These are phyloP conservation scores for Durio zibethinus DNA, from an alignment of 345 rosid species.

Conservation along the genomic window DNA sequence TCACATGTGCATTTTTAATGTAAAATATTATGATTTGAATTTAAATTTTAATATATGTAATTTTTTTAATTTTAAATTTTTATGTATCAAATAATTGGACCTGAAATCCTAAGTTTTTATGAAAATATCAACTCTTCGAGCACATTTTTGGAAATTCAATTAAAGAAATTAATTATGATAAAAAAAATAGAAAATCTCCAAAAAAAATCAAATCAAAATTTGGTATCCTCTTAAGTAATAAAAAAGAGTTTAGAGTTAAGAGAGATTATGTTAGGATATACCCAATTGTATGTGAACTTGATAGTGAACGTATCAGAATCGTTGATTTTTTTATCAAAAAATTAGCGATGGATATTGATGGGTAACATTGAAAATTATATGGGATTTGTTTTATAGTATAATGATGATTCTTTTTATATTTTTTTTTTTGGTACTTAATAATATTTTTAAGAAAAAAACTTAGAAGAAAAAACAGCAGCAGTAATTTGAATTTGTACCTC, in stretches of 20 bases:
- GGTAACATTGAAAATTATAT: neutral
- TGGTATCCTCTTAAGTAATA: neutral
- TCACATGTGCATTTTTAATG: too few relatives aligned
- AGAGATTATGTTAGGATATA: neutral
- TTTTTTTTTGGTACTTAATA: neutral
- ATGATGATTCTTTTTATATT: too few relatives aligned
- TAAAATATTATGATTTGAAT: too few relatives aligned
- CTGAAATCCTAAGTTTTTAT: too few relatives aligned
- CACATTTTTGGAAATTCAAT: constrained; percentile 3
- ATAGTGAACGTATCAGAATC: neutral
- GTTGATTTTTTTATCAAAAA: neutral
- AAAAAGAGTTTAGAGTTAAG: neutral
- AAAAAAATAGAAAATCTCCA: neutral
- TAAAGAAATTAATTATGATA: neutral
- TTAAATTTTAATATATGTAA: too few relatives aligned
- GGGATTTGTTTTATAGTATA: neutral
- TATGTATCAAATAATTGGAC: too few relatives aligned
- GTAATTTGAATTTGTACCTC: constrained; percentile 16
- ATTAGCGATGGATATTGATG: neutral
- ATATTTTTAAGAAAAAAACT: neutral
- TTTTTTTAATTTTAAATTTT: too few relatives aligned
- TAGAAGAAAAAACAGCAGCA: neutral
- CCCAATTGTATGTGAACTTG: neutral
- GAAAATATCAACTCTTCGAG: too few relatives aligned
- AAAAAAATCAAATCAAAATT: neutral